Evolutionary conservation across 169 alveolate species (phyloP), one percentile per base, ranked within the genome.

Genomic region (Eimeria maxima): DNA sequence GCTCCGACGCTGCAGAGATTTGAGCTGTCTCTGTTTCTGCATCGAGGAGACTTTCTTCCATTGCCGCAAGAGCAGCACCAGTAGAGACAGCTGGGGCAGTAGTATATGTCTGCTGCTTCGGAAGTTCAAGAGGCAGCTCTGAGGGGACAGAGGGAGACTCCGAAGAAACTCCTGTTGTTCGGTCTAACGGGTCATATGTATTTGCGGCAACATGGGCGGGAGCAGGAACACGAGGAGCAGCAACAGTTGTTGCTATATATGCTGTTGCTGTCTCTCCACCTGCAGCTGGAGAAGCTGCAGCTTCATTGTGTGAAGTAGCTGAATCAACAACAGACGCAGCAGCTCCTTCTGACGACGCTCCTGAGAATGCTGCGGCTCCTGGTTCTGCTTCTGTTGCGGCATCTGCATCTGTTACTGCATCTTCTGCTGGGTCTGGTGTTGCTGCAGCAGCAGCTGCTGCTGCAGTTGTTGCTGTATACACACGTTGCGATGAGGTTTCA

Each of bases 371-470:
- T 20, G 53, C 87, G 18, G 57, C 87, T 38, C 38, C 38, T 33
- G 38, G 38, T 33, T n/a, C 87, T n/a, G 69, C 69, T 22, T 2
- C 73, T 53, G 73, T 16, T 81, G 53, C 53, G 2, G 74, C 90
- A 2, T 7, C 53, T 81, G 44, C n/a, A 44, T 45, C 65, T 53
- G 71, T 50, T 80, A 50, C 63, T 80, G 65, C 50, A 24, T 29
- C 44, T 80, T 14, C 65, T 33, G 44, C 71, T 45, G 69, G 50
- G 13, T n/a, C 29, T 44, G 44, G 53, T 45, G 71, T 71, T 80
- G 73, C 89, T 80, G 73, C 89, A n/a, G 89, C 63, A 11, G 84
- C 89, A n/a, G 89, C 63, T 33, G 87, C 11, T 33, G 87, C 87
- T 33, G 87, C 87, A 44, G 87, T n/a, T 13, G 38, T 55, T 50